phyloP scores from a whole-genome alignment of 257 asterid genomes.

The Vinca minor region DNA sequence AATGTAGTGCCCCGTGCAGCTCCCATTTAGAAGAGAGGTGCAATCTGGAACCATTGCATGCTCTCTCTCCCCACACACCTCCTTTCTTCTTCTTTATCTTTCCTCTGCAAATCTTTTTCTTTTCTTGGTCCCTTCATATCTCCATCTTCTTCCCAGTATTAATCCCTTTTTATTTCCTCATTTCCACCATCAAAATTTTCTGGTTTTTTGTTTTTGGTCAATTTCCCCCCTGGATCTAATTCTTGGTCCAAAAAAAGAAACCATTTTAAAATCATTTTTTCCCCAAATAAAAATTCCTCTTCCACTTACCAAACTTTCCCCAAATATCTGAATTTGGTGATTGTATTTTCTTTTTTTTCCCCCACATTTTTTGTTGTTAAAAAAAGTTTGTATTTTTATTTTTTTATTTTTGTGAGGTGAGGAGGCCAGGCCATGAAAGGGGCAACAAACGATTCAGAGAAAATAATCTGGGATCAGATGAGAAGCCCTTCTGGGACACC shows the following conservation, averaged over 20 bases:
- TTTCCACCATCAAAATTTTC: neutral
- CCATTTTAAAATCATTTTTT: neutral
- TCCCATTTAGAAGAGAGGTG: neutral
- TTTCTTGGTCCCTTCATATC: neutral
- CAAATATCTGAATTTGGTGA: neutral
- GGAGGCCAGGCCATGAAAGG: conserved; percentile 36
- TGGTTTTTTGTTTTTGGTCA: neutral
- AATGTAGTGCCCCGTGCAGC: conserved; percentile 10
- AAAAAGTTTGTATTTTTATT: neutral
- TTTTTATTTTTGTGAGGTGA: too few species aligned
- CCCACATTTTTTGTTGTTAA: neutral
- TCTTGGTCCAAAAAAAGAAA: neutral
- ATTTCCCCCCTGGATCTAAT: conserved; percentile 5
- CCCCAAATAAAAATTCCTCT: neutral
- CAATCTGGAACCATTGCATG: conserved; percentile 22
- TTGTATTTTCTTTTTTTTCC: neutral
- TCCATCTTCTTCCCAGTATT: neutral
- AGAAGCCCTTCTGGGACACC: conserved; percentile 28
- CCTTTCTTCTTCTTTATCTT: neutral
- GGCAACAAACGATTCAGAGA: conserved; percentile 51
- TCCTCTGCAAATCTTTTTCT: neutral
- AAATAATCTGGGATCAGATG: conserved; percentile 59
- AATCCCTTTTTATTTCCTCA: neutral
- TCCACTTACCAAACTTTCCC: neutral
- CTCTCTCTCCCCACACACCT: neutral